Conservation (phyloP, 176 grass and related monocot species). For the Saccharum officinarum region DNA sequence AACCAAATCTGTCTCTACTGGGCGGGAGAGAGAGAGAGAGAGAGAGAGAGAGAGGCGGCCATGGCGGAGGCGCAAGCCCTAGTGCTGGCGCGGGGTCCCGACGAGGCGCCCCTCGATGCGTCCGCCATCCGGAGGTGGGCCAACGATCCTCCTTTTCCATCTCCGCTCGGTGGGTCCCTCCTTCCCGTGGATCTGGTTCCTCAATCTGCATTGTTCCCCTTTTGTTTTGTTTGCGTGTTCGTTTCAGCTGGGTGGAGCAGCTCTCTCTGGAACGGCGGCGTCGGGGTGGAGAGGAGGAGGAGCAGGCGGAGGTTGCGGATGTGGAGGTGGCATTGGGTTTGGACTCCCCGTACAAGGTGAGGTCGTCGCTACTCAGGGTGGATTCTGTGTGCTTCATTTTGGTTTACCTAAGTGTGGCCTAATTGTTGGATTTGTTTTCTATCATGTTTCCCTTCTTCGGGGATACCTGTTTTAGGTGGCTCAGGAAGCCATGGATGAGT, state of each 20-base stretch:
- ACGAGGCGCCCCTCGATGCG: slow-evolving; percentile 42
- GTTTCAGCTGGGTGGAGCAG: slow-evolving; percentile 64
- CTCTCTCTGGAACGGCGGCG: slow-evolving; percentile 31
- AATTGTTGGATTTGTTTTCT: slow-evolving; percentile 18
- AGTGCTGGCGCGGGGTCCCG: neutral
- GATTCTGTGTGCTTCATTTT: neutral
- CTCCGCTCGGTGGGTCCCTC: neutral
- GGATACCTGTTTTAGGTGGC: slow-evolving; percentile 22
- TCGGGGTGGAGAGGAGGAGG: neutral
- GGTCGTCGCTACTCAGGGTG: neutral
- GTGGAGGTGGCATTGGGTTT: slow-evolving; percentile 30
- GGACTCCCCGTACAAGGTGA: slow-evolving; percentile 47
- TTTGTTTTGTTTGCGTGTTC: neutral
- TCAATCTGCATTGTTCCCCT: neutral
- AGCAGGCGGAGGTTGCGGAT: neutral
- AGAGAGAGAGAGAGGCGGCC: slow-evolving; percentile 1
- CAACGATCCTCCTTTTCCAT: too few species aligned
- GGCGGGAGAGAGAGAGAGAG: slow-evolving; percentile 45
- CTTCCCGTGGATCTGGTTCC: neutral
- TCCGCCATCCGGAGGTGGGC: slow-evolving; percentile 53
- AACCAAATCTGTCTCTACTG: slow-evolving; percentile 20
- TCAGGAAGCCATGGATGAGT: slow-evolving; percentile 34
- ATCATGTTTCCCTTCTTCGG: neutral
- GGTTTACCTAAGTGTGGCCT: neutral
- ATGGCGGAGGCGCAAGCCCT: slow-evolving; percentile 58